Percentiles rank a stretch among this genome's conserved stretches.
phyloP scores from a whole-genome alignment of 192 early-diverging fungal genomes.

The Rhizophagus sp. region DNA sequence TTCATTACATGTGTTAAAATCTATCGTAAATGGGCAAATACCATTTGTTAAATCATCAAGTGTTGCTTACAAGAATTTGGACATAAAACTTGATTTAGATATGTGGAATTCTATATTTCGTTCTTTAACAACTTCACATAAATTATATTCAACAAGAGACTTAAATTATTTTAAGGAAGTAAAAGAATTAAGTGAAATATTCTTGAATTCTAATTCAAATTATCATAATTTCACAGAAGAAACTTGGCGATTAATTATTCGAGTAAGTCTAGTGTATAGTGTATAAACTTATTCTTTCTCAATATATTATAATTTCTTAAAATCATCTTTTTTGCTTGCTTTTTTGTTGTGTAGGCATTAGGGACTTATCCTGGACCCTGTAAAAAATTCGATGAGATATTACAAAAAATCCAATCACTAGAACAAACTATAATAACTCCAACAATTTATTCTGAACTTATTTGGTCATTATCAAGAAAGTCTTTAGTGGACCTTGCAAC shows the following conservation, averaged over 20 bases:
- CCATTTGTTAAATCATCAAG: neutral
- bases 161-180: neutral
- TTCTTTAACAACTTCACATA: constrained; percentile 7
- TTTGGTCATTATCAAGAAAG: constrained; percentile 22
- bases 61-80: neutral
- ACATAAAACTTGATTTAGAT: constrained; percentile 11
- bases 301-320: neutral
- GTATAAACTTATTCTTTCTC: neutral
- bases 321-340: neutral
- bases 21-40: neutral
- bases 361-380: neutral
- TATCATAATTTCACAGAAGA: constrained; percentile 3
- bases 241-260: constrained; percentile 15
- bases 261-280: neutral
- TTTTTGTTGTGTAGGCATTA: neutral
- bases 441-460: constrained; percentile 2
- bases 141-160: neutral
- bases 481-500: neutral
- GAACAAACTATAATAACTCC: neutral
- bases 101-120: constrained; percentile 3
- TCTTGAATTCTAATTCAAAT: neutral
- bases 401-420: neutral
- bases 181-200: neutral
- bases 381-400: neutral
- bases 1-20: neutral